These are phyloP conservation scores for Avena eriantha DNA, from an alignment of 176 grass and related monocot genomes.

Conservation along the genomic window DNA sequence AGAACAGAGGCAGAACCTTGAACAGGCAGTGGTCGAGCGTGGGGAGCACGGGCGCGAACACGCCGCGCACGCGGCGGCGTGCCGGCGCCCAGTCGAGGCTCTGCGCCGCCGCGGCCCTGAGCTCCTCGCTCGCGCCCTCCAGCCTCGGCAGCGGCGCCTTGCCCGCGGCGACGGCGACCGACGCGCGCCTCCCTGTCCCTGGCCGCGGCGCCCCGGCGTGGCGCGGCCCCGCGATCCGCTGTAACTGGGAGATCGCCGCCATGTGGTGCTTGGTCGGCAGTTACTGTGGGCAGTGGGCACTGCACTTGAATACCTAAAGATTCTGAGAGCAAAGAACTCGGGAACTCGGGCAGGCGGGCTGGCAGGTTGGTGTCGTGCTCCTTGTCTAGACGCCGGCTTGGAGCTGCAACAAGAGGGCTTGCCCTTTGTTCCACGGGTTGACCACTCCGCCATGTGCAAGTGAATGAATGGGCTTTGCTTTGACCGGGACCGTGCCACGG, in stretches of 20 bases:
- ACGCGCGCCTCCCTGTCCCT: constrained; percentile 24
- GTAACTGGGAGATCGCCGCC: constrained; percentile 43
- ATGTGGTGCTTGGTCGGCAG: constrained; percentile 34
- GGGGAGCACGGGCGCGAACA: constrained; percentile 72
- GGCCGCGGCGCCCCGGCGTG: background rate
- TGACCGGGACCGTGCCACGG: too few relatives aligned
- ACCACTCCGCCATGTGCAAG: background rate
- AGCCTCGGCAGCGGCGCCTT: constrained; percentile 35
- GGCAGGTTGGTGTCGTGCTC: background rate
- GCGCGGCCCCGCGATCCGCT: constrained; percentile 30
- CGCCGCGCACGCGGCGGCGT: constrained; percentile 64
- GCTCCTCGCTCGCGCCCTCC: constrained; percentile 79
- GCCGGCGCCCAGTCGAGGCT: constrained; percentile 86
- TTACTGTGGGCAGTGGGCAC: background rate
- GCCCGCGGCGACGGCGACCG: constrained; percentile 25
- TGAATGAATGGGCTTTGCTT: too few relatives aligned
- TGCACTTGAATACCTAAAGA: constrained; percentile 2
- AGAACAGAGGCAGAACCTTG: constrained; percentile 55
- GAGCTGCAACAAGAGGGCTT: background rate
- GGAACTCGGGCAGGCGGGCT: background rate
- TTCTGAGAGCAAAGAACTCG: background rate
- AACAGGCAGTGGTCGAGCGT: constrained; percentile 88
- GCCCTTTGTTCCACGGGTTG: background rate
- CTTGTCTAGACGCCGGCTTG: constrained; percentile 2
- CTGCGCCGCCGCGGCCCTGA: constrained; percentile 69